phyloP scores from a whole-genome alignment of 306 rosid species.

The Abrus pulchellus region DNA sequence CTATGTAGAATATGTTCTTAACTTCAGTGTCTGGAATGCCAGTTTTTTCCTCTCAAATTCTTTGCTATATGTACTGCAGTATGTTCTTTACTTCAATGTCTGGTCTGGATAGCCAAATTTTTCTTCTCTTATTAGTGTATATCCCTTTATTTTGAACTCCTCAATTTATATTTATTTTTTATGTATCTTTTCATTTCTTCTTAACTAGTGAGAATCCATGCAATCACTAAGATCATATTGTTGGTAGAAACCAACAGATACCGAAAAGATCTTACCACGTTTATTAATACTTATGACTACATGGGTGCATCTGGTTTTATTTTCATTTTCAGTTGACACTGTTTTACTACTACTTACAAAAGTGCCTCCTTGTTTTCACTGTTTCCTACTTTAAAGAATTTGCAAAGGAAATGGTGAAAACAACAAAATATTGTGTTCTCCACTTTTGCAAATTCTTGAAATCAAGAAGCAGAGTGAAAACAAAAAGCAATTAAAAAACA shows the following conservation, averaged over 20 bases:
- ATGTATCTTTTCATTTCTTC: not conserved
- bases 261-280: not conserved
- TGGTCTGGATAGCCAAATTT: not conserved
- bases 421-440: not conserved
- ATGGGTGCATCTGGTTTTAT: not conserved
- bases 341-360: not conserved
- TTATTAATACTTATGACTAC: not conserved
- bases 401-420: constrained; percentile 7
- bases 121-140: constrained; percentile 1
- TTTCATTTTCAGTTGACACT: constrained; percentile 19
- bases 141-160: constrained; percentile 12
- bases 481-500: not conserved
- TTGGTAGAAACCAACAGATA: constrained; percentile 22
- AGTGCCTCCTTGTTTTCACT: not conserved
- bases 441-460: not conserved
- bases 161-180: not conserved
- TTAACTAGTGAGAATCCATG: constrained; percentile 11
- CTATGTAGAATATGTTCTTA: not conserved
- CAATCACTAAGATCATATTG: constrained; percentile 5
- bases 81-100: not conserved
- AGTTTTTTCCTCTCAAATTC: not conserved
- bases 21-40: not conserved
- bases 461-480: constrained; percentile 15
- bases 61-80: not conserved
- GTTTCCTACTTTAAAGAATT: not conserved